These are phyloP conservation scores for Cladosporium phlei DNA, from an alignment of 2,329 filamentous ascomycete species.

Conservation along the genomic window DNA sequence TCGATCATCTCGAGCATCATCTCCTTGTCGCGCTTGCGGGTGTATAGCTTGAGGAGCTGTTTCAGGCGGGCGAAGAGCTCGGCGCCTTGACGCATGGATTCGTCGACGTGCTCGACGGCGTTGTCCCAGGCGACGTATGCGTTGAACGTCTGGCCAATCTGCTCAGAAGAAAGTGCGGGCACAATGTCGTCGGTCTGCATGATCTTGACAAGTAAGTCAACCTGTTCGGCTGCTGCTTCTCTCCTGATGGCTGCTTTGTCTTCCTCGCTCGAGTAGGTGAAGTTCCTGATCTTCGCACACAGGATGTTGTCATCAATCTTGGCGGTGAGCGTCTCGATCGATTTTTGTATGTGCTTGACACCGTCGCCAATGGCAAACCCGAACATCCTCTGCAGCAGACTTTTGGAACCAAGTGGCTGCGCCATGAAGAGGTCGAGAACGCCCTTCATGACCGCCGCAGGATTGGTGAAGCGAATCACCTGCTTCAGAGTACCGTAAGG, in stretches of 20 bases:
- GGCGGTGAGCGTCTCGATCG: conserved; percentile 69
- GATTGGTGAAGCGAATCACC: conserved; percentile 92
- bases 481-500: conserved; percentile 94
- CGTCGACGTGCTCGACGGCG: conserved; percentile 84
- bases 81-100: conserved; percentile 81
- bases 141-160: conserved; percentile 84
- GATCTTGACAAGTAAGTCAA: conserved; percentile 82
- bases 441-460: conserved; percentile 93
- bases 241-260: conserved; percentile 68
- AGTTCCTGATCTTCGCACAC: conserved; percentile 74
- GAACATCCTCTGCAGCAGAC: conserved; percentile 90
- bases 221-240: conserved; percentile 67
- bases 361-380: conserved; percentile 86
- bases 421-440: conserved; percentile 93
- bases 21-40: conserved; percentile 84
- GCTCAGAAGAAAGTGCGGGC: conserved; percentile 65
- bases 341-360: conserved; percentile 77
- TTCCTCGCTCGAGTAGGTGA: conserved; percentile 68
- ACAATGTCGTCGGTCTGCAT: conserved; percentile 72
- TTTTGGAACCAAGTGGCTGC: conserved; percentile 86
- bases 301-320: conserved; percentile 81
- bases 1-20: conserved; percentile 97
- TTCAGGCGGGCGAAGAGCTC: conserved; percentile 93
- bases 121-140: conserved; percentile 95
- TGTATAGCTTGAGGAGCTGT: conserved; percentile 87